Conservation (phyloP, 108 stramenopile species). For the Cyclotella kingstonii region DNA sequence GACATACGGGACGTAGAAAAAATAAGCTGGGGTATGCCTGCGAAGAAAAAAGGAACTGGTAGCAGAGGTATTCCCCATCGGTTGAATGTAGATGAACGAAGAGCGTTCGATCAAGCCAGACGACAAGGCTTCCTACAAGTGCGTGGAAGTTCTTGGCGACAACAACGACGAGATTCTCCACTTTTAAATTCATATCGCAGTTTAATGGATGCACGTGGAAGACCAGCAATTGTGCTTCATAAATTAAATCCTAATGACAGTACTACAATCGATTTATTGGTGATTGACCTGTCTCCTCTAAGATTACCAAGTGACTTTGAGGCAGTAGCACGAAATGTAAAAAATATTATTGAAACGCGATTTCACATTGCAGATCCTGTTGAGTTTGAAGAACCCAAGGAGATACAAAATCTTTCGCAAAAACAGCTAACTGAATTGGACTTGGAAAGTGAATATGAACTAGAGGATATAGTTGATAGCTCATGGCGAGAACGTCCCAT, state of each 20-base stretch:
- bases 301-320: constrained; percentile 54
- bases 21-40: constrained; percentile 79
- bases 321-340: constrained; percentile 38
- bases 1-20: constrained; percentile 81
- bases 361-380: constrained; percentile 4
- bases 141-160: constrained; percentile 69
- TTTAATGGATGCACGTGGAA: constrained; percentile 77
- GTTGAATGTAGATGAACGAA: constrained; percentile 75
- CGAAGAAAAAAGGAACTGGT: constrained; percentile 84
- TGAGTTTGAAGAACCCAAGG: background rate
- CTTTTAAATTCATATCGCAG: constrained; percentile 77
- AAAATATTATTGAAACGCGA: constrained; percentile 31
- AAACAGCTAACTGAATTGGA: constrained; percentile 12
- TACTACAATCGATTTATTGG: constrained; percentile 52
- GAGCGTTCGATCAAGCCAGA: constrained; percentile 72
- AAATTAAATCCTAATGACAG: constrained; percentile 50
- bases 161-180: constrained; percentile 76
- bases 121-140: constrained; percentile 76
- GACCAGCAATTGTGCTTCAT: constrained; percentile 68
- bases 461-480: constrained; percentile 20
- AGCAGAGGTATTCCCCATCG: constrained; percentile 77
- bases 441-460: background rate
- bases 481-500: constrained; percentile 62
- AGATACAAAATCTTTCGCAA: constrained; percentile 11
- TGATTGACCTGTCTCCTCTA: constrained; percentile 76